phyloP scores from a whole-genome alignment of 495 filamentous ascomycete species.

The Aspergillus haitiensis region DNA sequence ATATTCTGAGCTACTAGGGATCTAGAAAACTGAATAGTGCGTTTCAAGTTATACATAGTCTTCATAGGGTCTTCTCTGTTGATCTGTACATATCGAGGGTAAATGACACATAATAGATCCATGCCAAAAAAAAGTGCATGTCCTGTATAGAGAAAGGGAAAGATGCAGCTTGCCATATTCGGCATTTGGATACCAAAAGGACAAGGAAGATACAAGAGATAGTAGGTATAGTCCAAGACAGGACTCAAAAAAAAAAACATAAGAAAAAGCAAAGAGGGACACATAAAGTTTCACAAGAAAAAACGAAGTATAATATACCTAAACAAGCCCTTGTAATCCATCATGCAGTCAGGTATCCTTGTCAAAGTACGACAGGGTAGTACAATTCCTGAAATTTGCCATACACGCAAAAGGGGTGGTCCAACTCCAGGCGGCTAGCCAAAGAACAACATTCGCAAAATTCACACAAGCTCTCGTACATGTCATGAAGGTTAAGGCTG shows the following conservation, averaged over 20 bases:
- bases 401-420: conserved; percentile 31
- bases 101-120: conserved; percentile 1
- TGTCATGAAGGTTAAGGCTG: conserved; percentile 36
- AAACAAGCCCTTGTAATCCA: conserved; percentile 17
- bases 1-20: not conserved
- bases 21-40: not conserved
- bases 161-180: conserved; percentile 1
- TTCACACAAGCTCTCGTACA: conserved; percentile 47
- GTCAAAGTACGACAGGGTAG: conserved; percentile 17
- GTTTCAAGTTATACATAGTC: not conserved
- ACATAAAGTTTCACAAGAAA: conserved; percentile 6
- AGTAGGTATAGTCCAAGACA: not conserved
- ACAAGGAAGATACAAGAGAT: not conserved
- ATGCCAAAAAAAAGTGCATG: conserved; percentile 2
- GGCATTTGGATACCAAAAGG: not conserved
- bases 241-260: not conserved
- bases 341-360: conserved; percentile 21
- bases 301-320: conserved; percentile 16
- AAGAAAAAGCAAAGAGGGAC: conserved; percentile 12
- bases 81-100: not conserved
- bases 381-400: conserved; percentile 28
- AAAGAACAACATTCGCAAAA: conserved; percentile 35
- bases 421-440: conserved; percentile 35
- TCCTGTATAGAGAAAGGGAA: conserved; percentile 2
- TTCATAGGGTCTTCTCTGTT: not conserved